Evolutionary conservation across 208 protist genomes (phyloP).

Genomic region (Angomonas ambiguus): DNA sequence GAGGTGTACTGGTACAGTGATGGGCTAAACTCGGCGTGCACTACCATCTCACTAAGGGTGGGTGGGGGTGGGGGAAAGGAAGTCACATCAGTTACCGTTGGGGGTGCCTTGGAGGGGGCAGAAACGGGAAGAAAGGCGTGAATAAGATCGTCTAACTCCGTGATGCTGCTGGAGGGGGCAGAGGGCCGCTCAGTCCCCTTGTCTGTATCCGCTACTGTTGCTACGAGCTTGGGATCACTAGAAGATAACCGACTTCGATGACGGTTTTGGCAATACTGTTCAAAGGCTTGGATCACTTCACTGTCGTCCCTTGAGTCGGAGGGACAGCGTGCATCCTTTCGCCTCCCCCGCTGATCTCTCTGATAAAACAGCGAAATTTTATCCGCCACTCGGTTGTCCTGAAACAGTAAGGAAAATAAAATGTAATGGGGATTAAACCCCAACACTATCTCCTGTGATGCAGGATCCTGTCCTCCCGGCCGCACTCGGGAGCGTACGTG

Average conservation of each 20-base stretch:
- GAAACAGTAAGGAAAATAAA: constrained; percentile 14
- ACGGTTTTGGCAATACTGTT: too few relatives aligned
- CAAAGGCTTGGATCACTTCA: too few relatives aligned
- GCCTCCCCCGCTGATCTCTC: background rate
- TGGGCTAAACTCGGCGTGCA: too few relatives aligned
- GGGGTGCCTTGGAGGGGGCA: background rate
- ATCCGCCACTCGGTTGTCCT: constrained; percentile 7
- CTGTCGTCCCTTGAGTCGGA: background rate
- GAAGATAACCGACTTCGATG: background rate
- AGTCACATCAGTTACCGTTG: too few relatives aligned
- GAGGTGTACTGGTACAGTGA: background rate
- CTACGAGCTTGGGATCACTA: background rate
- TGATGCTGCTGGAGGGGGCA: background rate
- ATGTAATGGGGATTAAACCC: constrained; percentile 1
- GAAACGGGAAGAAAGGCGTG: background rate
- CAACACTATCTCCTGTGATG: constrained; percentile 1
- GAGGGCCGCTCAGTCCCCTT: background rate
- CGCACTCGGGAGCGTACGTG: constrained; percentile 3
- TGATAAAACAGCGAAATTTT: background rate
- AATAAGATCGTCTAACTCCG: background rate
- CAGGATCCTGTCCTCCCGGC: background rate
- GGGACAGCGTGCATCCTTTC: background rate
- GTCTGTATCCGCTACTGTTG: background rate
- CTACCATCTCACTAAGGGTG: too few relatives aligned
- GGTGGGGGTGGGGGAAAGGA: too few relatives aligned